A percentile compares a stretch with the other conserved stretches of the same genome.
phyloP scores from a whole-genome alignment of 768 basidiomycete genomes.

The Suillus hirtellus region DNA sequence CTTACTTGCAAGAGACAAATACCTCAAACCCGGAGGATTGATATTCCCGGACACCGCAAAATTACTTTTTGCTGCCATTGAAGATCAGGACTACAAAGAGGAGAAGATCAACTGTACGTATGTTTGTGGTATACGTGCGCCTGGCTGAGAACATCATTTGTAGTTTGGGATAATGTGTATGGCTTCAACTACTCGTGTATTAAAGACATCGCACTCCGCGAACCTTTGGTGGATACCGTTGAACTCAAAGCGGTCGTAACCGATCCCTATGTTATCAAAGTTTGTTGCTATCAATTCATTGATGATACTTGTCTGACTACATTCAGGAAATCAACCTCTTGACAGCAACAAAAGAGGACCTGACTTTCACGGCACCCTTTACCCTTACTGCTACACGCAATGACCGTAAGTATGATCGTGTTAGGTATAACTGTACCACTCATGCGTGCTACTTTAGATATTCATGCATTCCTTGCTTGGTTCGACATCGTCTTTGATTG shows the following conservation, averaged over 20 bases:
- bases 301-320: conserved; percentile 8
- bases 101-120: conserved; percentile 95
- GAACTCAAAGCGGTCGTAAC: conserved; percentile 95
- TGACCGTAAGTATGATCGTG: conserved; percentile 68
- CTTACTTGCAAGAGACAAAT: conserved; percentile 93
- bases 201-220: conserved; percentile 95
- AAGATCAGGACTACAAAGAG: conserved; percentile 99
- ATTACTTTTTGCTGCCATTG: conserved; percentile 93
- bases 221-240: conserved; percentile 98
- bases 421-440: conserved; percentile 5
- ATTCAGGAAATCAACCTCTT: conserved; percentile 83
- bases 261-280: conserved; percentile 88
- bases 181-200: conserved; percentile 99
- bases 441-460: conserved; percentile 50
- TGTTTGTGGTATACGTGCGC: background rate
- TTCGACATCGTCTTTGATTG: conserved; percentile 96
- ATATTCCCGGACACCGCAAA: conserved; percentile 97
- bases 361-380: conserved; percentile 83
- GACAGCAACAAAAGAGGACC: conserved; percentile 93
- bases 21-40: conserved; percentile 85
- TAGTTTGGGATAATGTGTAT: conserved; percentile 99
- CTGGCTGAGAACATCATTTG: conserved; percentile 7
- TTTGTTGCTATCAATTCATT: conserved; percentile 28
- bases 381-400: conserved; percentile 78
- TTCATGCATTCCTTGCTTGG: conserved; percentile 99